A percentile compares a stretch with the other conserved stretches of the same genome.
phyloP scores from a whole-genome alignment of 768 basidiomycete genomes.

The Pleurotus citrinopileatus region DNA sequence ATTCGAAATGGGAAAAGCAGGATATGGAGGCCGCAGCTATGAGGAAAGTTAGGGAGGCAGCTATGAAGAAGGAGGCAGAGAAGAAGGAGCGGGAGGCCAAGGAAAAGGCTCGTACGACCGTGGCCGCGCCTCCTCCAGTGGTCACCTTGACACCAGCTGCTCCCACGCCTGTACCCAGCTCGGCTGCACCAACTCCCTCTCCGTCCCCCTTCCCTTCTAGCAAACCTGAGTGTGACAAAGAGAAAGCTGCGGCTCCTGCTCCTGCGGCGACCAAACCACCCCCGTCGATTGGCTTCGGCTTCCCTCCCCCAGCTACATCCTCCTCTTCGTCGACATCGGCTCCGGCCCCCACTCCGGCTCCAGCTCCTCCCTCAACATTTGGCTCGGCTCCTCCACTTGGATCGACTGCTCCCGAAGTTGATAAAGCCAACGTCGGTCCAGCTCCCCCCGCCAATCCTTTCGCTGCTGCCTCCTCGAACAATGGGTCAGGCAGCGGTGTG shows the following conservation, averaged over 20 bases:
- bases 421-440: constrained; percentile 19
- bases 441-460: not conserved
- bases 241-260: constrained; percentile 21
- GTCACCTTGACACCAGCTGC: constrained; percentile 18
- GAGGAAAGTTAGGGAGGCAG: constrained; percentile 60
- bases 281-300: constrained; percentile 12
- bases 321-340: constrained; percentile 9
- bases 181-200: not conserved
- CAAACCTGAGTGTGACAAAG: constrained; percentile 2
- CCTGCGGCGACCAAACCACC: constrained; percentile 13
- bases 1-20: constrained; percentile 86
- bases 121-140: constrained; percentile 15
- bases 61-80: constrained; percentile 35
- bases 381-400: too few species aligned
- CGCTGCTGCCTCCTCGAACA: not conserved
- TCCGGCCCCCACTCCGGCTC: not conserved
- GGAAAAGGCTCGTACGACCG: constrained; percentile 23
- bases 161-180: constrained; percentile 13
- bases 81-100: constrained; percentile 29
- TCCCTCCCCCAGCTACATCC: constrained; percentile 17
- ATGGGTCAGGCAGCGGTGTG: not conserved
- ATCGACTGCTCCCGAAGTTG: not conserved
- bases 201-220: not conserved
- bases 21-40: constrained; percentile 80
- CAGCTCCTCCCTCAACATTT: constrained; percentile 8